Conservation (phyloP, 2,329 filamentous ascomycete genomes). For the Phaeosphaeria sp. region DNA sequence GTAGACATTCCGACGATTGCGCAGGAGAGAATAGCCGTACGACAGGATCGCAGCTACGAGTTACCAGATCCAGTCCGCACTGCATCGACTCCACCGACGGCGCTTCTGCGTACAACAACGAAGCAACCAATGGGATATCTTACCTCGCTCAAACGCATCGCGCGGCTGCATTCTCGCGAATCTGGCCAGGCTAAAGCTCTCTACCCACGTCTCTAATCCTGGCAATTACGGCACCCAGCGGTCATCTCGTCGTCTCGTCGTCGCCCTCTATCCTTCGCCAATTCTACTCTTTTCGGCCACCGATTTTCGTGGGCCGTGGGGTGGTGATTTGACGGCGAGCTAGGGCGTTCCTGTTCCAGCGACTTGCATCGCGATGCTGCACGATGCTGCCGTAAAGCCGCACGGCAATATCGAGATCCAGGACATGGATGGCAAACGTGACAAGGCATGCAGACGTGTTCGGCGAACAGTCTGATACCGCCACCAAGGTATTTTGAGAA, state of each 20-base stretch:
- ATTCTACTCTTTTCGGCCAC: neutral
- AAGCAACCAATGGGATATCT: neutral
- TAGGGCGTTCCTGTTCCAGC: constrained; percentile 3
- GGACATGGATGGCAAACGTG: neutral
- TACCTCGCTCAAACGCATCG: neutral
- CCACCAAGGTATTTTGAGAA: neutral
- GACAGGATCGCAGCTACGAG: neutral
- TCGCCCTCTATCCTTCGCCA: neutral
- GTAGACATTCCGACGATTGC: neutral
- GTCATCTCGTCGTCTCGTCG: neutral
- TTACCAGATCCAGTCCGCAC: neutral
- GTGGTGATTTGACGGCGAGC: neutral
- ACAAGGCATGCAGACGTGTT: neutral
- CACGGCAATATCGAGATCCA: constrained; percentile 4
- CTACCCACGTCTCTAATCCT: neutral
- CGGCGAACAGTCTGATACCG: constrained; percentile 5
- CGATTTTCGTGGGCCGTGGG: neutral
- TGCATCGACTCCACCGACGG: neutral
- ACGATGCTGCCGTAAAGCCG: constrained; percentile 5
- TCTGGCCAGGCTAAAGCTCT: neutral
- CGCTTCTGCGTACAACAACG: neutral
- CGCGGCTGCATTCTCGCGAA: neutral
- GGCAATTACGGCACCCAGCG: neutral
- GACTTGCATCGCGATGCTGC: constrained; percentile 10
- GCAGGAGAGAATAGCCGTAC: neutral